These are phyloP conservation scores for Suillus discolor DNA, from an alignment of 768 basidiomycete genomes.

Conservation along the genomic window DNA sequence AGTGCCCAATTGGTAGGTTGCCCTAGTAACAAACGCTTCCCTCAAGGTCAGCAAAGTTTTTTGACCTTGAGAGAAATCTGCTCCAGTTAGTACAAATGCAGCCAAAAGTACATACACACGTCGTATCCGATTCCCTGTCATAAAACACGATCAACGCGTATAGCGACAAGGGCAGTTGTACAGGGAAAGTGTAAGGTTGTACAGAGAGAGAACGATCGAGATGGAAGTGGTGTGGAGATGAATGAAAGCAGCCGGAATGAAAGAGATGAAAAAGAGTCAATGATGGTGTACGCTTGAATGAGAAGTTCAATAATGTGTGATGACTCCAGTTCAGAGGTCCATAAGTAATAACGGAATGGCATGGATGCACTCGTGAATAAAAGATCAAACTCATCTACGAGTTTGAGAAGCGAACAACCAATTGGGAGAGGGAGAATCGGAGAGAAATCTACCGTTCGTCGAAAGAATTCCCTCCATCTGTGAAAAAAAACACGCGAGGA, in stretches of 20 bases:
- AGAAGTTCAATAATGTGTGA: background rate
- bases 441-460: slow-evolving; percentile 1
- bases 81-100: background rate
- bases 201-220: background rate
- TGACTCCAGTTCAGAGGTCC: background rate
- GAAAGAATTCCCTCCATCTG: slow-evolving; percentile 11
- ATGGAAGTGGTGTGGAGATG: background rate
- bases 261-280: background rate
- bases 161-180: background rate
- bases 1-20: too few relatives aligned
- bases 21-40: too few relatives aligned
- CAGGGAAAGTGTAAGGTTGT: background rate
- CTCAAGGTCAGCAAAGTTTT: too few relatives aligned
- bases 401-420: slow-evolving; percentile 3
- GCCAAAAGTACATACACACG: slow-evolving; percentile 1
- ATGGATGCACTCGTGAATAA: background rate
- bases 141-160: background rate
- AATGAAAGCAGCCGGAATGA: slow-evolving; percentile 3
- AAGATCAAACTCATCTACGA: slow-evolving; percentile 9
- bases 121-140: background rate
- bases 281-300: background rate
- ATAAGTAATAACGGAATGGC: slow-evolving; percentile 3
- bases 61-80: background rate
- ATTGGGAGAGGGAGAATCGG: background rate
- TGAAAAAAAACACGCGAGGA: background rate